Base-by-base conservation (phyloP, 1,139 yeast species). In the Yamadazyma dushanensis region DNA sequence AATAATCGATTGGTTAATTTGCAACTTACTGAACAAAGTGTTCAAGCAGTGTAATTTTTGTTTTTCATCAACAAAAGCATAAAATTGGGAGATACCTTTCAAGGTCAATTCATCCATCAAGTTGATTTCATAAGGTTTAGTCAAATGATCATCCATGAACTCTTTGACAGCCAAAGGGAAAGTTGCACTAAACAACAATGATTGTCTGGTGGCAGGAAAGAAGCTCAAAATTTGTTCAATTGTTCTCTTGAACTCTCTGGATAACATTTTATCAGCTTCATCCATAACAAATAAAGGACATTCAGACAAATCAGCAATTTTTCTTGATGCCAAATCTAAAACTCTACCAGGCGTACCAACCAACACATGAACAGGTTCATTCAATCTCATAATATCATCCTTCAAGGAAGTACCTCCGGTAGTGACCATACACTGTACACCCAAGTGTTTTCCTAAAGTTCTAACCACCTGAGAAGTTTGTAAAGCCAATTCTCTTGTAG, bases 271-370 rank as follows among this genome's bases (percentile, higher is more conserved):
- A 65, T 92, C 99, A 36, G 98, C 99, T 70, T 92, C 99, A 63
- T 92, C 99, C 97, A 92, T 90, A 38, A 94, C 83, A 58, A 92
- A 90, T 61, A 89, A 73, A 31, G 87, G 83, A 63, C 97, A 88
- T 50, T 84, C 87, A 35, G 87, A 80, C 45, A 94, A 77, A 57
- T 92, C 95, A 14, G 95, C 96, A 39, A 90, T 74, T 39, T 78
- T 74, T 70, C 96, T 83, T 29, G 92, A 77, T 6, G 97, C 96
- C 57, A 92, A 77, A 65, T 92, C 99, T 47, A 92, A 76, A 29
- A 92, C 92, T 72, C 99, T 83, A 53, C 99, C 99, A 4, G 96
- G 96, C 33, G 97, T 89, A 46, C 96, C 96, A 29, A 89, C 97
- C 43, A 89, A 68, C 32, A 89, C 78, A 60, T 89, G 96, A 25